Evolutionary conservation across 2,329 filamentous ascomycete species (phyloP), one percentile per base, ranked within the genome.

Genomic region (Nigrograna mackinnonii): DNA sequence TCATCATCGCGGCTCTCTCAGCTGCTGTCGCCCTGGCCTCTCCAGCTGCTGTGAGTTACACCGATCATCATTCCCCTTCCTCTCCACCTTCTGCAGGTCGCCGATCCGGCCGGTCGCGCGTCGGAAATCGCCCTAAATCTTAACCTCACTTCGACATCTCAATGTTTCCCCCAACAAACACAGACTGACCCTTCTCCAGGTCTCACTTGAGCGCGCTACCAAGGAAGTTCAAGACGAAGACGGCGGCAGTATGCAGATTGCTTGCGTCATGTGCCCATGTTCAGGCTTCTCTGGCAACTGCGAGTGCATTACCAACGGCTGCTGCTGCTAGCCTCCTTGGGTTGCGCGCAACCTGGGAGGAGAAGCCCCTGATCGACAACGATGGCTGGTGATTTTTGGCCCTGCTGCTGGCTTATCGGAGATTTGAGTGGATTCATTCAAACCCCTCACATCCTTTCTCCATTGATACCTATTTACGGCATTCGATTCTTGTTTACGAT

Each of bases 251-350:
- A 11, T n/a, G 2, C 19, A 20, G 13, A n/a, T 37, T 13, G 3
- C 41, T 13, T 52, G 46, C 37, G 26, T 52, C 35, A 37, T 46
- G 44, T 53, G 47, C 20, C 50, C 47, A 3, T 53, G 50, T 37
- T 31, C 35, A 11, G 34, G 39, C 33, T 40, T 39, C 17, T 6
- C 20, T 33, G 26, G 16, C 22, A 5, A 3, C 22, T 53, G 49
- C 41, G 26, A 13, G 4, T 52, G 49, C 41, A 30, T 49, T 6
- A 13, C 37, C 12, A 36, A 44, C 17, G 43, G 47, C 14, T 47
- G 44, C 41, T 50, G 45, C 39, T 51, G 46, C 44, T 17, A 21
- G 9, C n/a, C n/a, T n/a, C n/a, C n/a, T n/a, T n/a, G n/a, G n/a
- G n/a, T n/a, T n/a, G n/a, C n/a, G n/a, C n/a, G n/a, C n/a, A n/a